phyloP scores from a whole-genome alignment of 1,139 yeast species.

The Suhomyces bolitotheri region DNA sequence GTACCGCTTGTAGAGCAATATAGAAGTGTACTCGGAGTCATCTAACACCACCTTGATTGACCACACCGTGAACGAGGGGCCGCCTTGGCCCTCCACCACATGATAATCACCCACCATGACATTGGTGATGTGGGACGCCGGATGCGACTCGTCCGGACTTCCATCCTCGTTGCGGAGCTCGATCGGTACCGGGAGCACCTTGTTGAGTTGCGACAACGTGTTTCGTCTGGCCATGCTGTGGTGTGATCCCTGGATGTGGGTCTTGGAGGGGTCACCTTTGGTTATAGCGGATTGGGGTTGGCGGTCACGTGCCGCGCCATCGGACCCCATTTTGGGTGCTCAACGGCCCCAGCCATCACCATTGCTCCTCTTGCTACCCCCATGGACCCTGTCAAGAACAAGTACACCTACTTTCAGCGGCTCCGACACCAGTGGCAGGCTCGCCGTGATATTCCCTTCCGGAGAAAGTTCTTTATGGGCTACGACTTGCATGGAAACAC shows the following conservation, averaged over 20 bases:
- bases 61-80: conserved; percentile 50
- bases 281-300: too few relatives aligned
- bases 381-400: conserved; percentile 32
- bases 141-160: conserved; percentile 17
- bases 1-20: conserved; percentile 57
- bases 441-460: conserved; percentile 63
- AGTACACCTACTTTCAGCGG: conserved; percentile 44
- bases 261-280: too few relatives aligned
- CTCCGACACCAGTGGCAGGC: conserved; percentile 61
- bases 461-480: conserved; percentile 59
- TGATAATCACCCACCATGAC: conserved; percentile 44
- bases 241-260: too few relatives aligned
- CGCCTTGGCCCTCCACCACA: conserved; percentile 37
- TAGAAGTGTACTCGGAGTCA: conserved; percentile 47
- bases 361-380: background rate
- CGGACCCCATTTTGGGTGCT: background rate
- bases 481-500: conserved; percentile 81
- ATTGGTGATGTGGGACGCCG: conserved; percentile 31
- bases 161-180: conserved; percentile 32
- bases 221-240: conserved; percentile 8
- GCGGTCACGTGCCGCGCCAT: conserved; percentile 4
- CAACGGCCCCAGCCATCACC: background rate
- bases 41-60: conserved; percentile 44
- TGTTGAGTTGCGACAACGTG: conserved; percentile 29
- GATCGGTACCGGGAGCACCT: conserved; percentile 42